phyloP scores from a whole-genome alignment of 768 basidiomycete genomes.

The Rhizopogon vulgaris region DNA sequence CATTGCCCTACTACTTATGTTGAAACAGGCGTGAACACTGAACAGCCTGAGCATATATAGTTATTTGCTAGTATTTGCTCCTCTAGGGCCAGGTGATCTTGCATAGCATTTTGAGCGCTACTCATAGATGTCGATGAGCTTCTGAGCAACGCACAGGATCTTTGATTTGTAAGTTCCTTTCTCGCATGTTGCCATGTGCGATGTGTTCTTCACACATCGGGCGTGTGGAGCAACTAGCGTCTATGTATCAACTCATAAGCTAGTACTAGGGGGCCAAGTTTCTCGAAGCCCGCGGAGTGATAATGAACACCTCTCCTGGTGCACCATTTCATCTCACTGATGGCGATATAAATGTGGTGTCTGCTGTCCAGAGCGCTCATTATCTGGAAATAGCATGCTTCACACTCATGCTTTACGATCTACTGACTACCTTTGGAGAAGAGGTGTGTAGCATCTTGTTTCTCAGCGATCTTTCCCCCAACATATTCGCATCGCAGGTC shows the following conservation, averaged over 20 bases:
- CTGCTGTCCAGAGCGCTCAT: neutral
- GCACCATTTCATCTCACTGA: neutral
- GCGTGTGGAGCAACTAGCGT: neutral
- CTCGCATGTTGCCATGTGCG: neutral
- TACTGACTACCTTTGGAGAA: constrained; percentile 5
- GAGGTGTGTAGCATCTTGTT: constrained; percentile 1
- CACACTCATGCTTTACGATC: constrained; percentile 5
- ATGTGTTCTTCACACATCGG: neutral
- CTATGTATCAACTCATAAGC: neutral
- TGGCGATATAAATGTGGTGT: neutral
- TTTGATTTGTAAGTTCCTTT: neutral
- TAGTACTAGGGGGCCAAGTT: neutral
- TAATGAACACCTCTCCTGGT: neutral
- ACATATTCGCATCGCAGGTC: neutral
- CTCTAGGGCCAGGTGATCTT: no score
- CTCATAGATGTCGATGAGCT: neutral
- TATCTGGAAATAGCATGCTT: constrained; percentile 6
- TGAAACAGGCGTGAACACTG: no score
- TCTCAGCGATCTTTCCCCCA: neutral
- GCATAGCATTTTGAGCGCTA: neutral
- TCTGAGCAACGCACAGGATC: neutral
- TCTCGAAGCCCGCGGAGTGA: neutral
- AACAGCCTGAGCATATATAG: no score
- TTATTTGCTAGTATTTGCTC: no score
- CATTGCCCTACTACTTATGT: no score